Evolutionary conservation across 345 rosid genomes (phyloP).

Genomic region (Adansonia digitata): DNA sequence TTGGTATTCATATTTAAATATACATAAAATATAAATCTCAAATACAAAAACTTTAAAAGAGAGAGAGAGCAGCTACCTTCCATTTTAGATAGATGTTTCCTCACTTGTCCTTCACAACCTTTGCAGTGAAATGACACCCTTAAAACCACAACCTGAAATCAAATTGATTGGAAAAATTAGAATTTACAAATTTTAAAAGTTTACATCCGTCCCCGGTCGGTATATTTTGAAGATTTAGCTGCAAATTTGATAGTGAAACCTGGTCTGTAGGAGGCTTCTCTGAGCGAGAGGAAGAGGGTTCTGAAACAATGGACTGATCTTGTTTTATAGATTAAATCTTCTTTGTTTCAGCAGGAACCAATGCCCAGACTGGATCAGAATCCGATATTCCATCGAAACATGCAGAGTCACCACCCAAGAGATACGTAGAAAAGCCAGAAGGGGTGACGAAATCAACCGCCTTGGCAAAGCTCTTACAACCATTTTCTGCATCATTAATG

Average conservation of each 20-base stretch:
- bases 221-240: neutral
- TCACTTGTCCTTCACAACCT: constrained; percentile 86
- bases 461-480: constrained; percentile 28
- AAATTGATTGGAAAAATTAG: neutral
- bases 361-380: constrained; percentile 32
- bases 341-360: constrained; percentile 27
- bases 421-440: constrained; percentile 62
- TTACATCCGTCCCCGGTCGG: no score
- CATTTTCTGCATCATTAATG: constrained; percentile 4
- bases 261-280: constrained; percentile 41
- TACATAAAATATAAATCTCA: no score
- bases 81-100: constrained; percentile 87
- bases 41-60: no score
- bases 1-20: no score
- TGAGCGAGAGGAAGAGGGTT: constrained; percentile 28
- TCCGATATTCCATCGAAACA: constrained; percentile 35
- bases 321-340: constrained; percentile 8
- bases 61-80: no score
- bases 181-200: neutral
- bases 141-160: constrained; percentile 65
- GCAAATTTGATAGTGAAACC: constrained; percentile 25
- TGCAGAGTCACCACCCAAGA: constrained; percentile 36
- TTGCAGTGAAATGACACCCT: constrained; percentile 88
- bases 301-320: constrained; percentile 28
- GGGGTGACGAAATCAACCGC: constrained; percentile 43